Base-by-base conservation (phyloP, 768 basidiomycete species). In the Hirschioporus abietinus region DNA sequence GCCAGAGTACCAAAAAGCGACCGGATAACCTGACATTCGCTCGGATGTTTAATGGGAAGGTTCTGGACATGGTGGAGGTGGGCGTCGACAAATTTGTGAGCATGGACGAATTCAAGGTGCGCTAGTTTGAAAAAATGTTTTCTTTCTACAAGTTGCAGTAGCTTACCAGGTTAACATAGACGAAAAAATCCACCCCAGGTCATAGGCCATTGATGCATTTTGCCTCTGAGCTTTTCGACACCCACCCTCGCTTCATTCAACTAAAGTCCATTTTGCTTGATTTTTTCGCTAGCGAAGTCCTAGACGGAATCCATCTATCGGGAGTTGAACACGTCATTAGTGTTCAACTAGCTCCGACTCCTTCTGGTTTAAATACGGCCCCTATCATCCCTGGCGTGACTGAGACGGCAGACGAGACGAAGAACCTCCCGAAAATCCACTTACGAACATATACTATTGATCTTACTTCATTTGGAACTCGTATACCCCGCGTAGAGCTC, bases 181-280 rank as follows among this genome's bases (percentile, higher is more conserved):
- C 91, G 58, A 82, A 88, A 25, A 98, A 96, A 85, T 88, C 91
- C 17, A 90, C 94, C 4, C 87, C 91, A 25, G 96, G 95, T 10
- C 88, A 94, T 71, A 90, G 92, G 71, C 96, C 97, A 60, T 78
- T 98, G 70, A 88, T 99, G 83, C 94, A 96, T 74, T 99, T 99
- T 74, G 93, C 95, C 17, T 96, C 95, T 0, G 93, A 94, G 68
- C 83, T 98, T 10, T 99, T 99, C 76, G 95, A 96, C 71, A 88
- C 93, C 0, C 95, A 99, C 76, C 95, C 96, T 1, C 89, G 94
- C 12, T 96, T 92, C 76, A 80, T 89, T 7, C 95, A 96, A 73
- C 83, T 98, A 70, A 99, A 97, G 80, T 96, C 93, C 1, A 81
- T 96, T 74, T 84, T 99, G 10, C 82, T 98, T 72, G 88, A 90